Evolutionary conservation across 2,329 filamentous ascomycete species (phyloP), one percentile per base, ranked within the genome.

Genomic region (Colletotrichum sp.): DNA sequence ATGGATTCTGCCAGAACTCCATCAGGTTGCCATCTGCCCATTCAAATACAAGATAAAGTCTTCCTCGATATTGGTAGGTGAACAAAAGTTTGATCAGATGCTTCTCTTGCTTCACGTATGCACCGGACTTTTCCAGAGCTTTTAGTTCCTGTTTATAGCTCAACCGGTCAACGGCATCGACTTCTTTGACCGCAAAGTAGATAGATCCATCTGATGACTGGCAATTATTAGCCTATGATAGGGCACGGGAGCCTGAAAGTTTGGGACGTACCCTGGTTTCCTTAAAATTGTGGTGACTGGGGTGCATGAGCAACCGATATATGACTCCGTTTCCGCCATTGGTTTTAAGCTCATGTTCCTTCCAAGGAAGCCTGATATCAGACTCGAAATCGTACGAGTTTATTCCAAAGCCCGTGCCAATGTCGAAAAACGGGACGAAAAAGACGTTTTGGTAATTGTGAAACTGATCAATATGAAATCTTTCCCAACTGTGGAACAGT

Each of bases 11-110:
- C 75, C 75, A 76, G 36, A 75, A 75, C 18, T 78, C 44, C 16
- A 32, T 18, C 6, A 79, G 60, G 30, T 78, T 79, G 6, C 76
- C 76, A 39, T 79, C 73, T 24, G 77, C 78, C 76, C 76, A 79
- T 36, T 76, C 72, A 15, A 79, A 79, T 6, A 78, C 26, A 9
- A 79, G 65, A 57, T 71, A 79, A 4, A 15, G 71, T 34, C 15
- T 59, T 0, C 69, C 52, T 1, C 77, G 68, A 16, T 78, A 64
- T 34, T 73, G 55, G 18, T 75, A 77, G 4, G 72, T 77, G 4
- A 78, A 44, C 6, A 79, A 71, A 12, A 77, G 64, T 18, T 78
- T 76, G 21, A 77, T 66, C 4, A 79, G 62, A 30, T 73, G 73
- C 15, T 71, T 65, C 10, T 70, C 72, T 12, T 65, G 64, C 32